Evolutionary conservation across 106 monocot species (phyloP), one percentile per base, ranked within the genome.

Genomic region (Allium fistulosum): DNA sequence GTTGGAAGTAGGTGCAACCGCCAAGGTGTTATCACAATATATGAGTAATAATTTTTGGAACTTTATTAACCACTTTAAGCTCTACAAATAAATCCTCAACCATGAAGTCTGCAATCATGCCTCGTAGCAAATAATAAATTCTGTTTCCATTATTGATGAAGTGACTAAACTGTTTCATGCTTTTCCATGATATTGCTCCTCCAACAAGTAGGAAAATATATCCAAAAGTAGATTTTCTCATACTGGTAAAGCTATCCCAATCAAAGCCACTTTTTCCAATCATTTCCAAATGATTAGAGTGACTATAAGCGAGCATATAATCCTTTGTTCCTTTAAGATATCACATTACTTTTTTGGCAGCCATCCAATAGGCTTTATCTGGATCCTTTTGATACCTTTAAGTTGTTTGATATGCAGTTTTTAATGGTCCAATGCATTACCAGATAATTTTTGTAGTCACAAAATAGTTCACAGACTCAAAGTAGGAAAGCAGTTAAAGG

Each of bases 131-230:
- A 0, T 49, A 7, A 66, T 66, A 66, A 49, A 66, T 49, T 66
- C 46, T 48, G 51, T 3, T 53, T 68, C 67, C 67, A 68, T 68
- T 14, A 53, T 68, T 2, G 67, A 68, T 7, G 17, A 17, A 15
- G 52, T 27, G 27, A 53, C 53, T 46, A 68, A 46, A 53, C 27
- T 68, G 53, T 9, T 68, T 68, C 17, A 15, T 46, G 16, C 68
- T 68, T 28, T 11, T 68, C 68, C 55, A 56, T 5, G 68, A 52
- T 68, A 68, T 17, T 13, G 26, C 68, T 11, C 28, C 68, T 68
- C 68, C 26, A 53, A 46, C 53, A 4, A 68, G 55, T 10, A 68
- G 51, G 56, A 68, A 68, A 27, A 68, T 28, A 37, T 53, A 68
- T 53, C 53, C 55, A 53, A 45, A 55, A 68, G 55, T 68, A 10